phyloP scores from a whole-genome alignment of 1,284 basidiomycete species.

The Thecaphora thlaspeos region DNA sequence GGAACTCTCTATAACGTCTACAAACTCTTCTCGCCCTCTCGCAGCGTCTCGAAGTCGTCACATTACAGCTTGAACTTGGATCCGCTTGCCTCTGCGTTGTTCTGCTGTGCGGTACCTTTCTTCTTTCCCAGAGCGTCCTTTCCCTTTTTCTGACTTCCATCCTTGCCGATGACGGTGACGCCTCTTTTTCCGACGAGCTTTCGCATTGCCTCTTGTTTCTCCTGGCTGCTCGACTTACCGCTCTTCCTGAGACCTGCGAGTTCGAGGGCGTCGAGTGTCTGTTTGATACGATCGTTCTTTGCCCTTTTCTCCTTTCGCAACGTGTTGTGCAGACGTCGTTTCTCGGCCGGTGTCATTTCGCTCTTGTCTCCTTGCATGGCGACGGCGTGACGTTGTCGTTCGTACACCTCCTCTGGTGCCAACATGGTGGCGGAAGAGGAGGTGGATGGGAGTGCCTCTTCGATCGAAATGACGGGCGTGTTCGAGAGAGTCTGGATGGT shows the following conservation, averaged over 20 bases:
- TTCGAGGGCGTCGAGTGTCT: slow-evolving; percentile 69
- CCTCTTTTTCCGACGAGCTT: slow-evolving; percentile 53
- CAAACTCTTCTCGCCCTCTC: no score
- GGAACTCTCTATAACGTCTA: no score
- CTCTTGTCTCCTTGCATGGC: slow-evolving; percentile 61
- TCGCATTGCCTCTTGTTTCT: slow-evolving; percentile 54
- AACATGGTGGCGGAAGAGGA: slow-evolving; percentile 76
- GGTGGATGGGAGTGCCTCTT: slow-evolving; percentile 83
- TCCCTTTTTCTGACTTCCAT: slow-evolving; percentile 14
- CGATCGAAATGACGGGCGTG: slow-evolving; percentile 77
- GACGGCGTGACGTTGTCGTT: slow-evolving; percentile 28
- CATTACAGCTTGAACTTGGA: slow-evolving; percentile 29
- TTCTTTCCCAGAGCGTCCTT: slow-evolving; percentile 5
- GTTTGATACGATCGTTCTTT: slow-evolving; percentile 67
- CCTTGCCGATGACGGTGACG: slow-evolving; percentile 28
- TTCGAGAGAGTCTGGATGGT: slow-evolving; percentile 83
- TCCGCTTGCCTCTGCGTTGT: neutral
- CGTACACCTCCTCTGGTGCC: slow-evolving; percentile 88
- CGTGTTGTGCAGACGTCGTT: slow-evolving; percentile 62
- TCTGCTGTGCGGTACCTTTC: neutral
- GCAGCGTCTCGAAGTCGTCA: no score
- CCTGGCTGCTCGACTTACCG: slow-evolving; percentile 35
- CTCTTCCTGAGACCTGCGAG: slow-evolving; percentile 62
- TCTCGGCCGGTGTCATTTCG: slow-evolving; percentile 83
- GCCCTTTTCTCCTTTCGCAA: slow-evolving; percentile 67